A percentile compares a stretch with the other conserved stretches of the same genome.
These are phyloP conservation scores for Candida germanica DNA, from an alignment of 805 yeast species.

Conservation along the genomic window DNA sequence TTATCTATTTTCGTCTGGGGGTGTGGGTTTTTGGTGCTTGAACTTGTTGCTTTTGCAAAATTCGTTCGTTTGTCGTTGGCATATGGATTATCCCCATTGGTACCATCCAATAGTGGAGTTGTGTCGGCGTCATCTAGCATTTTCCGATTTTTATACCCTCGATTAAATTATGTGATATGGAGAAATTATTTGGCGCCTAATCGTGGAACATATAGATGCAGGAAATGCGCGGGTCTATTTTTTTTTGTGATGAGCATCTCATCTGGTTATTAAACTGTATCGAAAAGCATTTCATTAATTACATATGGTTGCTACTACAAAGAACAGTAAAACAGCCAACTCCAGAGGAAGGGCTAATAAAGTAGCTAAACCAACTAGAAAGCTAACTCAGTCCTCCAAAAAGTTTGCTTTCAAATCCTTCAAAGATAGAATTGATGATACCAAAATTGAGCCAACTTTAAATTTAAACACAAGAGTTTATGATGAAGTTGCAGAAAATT, in stretches of 20 bases:
- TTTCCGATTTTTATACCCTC: background rate
- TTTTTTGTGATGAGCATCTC: conserved; percentile 9
- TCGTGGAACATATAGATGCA: too few species aligned
- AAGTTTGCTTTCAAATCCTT: conserved; percentile 69
- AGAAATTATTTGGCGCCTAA: conserved; percentile 4
- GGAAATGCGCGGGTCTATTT: conserved; percentile 3
- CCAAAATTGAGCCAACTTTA: conserved; percentile 73
- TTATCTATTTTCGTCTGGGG: conserved; percentile 1
- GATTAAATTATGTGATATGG: background rate
- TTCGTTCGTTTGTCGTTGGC: too few species aligned
- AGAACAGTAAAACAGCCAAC: background rate
- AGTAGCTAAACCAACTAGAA: background rate
- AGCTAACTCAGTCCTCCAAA: conserved; percentile 24
- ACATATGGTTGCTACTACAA: conserved; percentile 6
- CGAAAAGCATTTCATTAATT: background rate
- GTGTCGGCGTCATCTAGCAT: conserved; percentile 4
- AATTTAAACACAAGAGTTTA: conserved; percentile 57
- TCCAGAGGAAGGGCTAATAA: conserved; percentile 3
- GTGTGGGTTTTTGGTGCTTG: background rate
- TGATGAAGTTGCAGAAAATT: conserved; percentile 58
- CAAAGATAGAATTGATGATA: conserved; percentile 76
- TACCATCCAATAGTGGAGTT: conserved; percentile 10
- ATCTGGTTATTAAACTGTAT: too few species aligned
- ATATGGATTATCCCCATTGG: conserved; percentile 15
- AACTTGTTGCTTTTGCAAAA: too few species aligned